A percentile compares a stretch with the other conserved stretches of the same genome.
Evolutionary conservation across 345 rosid genomes (phyloP).

Genomic region (Garcia nutans): DNA sequence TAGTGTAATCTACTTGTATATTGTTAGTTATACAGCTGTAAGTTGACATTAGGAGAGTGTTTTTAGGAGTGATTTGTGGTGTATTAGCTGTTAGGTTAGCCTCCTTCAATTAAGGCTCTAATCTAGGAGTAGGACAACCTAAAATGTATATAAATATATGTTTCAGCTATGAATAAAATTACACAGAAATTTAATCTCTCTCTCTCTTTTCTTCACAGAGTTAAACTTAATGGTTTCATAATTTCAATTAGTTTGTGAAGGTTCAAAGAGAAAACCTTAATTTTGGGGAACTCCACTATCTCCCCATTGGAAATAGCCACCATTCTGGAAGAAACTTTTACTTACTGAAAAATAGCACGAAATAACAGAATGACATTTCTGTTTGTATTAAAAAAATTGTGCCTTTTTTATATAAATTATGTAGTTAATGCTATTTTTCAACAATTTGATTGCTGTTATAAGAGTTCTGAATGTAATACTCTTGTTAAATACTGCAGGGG

Average conservation of each 20-base stretch:
- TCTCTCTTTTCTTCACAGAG: too few relatives aligned
- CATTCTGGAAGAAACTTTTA: neutral
- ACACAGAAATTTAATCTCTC: too few relatives aligned
- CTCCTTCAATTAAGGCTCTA: too few relatives aligned
- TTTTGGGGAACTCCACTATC: neutral
- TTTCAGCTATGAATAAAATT: too few relatives aligned
- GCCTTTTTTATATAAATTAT: neutral
- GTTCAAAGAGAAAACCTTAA: neutral
- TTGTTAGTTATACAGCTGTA: too few relatives aligned
- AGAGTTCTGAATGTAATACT: neutral
- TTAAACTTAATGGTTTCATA: neutral
- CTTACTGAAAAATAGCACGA: neutral
- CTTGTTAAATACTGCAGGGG: constrained; percentile 59
- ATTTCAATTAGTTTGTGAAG: constrained; percentile 4
- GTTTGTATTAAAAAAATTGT: neutral
- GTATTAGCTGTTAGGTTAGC: too few relatives aligned
- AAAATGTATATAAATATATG: too few relatives aligned
- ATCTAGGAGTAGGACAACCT: too few relatives aligned
- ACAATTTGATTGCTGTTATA: constrained; percentile 10
- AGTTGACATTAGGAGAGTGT: too few relatives aligned
- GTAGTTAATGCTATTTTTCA: neutral
- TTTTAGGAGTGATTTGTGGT: too few relatives aligned
- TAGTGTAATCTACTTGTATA: too few relatives aligned
- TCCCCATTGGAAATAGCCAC: too few relatives aligned
- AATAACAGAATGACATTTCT: neutral